Conservation (phyloP, 2,329 filamentous ascomycete species). For the Exserohilum rostratum region DNA sequence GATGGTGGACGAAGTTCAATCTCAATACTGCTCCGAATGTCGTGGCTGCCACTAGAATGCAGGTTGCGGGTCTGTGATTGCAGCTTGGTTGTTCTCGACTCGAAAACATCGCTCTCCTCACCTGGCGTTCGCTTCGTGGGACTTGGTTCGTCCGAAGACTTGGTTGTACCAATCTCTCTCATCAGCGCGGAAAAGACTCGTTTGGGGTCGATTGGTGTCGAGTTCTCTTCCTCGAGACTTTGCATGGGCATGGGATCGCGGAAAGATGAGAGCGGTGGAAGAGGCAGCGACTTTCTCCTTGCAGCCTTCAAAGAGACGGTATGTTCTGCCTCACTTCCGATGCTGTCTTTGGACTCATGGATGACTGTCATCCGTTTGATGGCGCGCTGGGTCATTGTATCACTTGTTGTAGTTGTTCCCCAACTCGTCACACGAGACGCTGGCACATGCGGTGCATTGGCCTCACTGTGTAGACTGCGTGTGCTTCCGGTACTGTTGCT, state of each 20-base stretch:
- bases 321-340: slow-evolving; percentile 35
- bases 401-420: slow-evolving; percentile 67
- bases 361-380: slow-evolving; percentile 69
- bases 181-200: slow-evolving; percentile 46
- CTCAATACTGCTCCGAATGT: slow-evolving; percentile 8
- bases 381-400: slow-evolving; percentile 59
- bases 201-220: slow-evolving; percentile 40
- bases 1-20: slow-evolving; percentile 18
- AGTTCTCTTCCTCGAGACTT: slow-evolving; percentile 30
- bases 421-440: slow-evolving; percentile 69
- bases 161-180: slow-evolving; percentile 40
- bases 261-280: slow-evolving; percentile 35
- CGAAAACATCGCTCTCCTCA: slow-evolving; percentile 36
- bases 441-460: slow-evolving; percentile 60
- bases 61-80: slow-evolving; percentile 14
- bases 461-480: slow-evolving; percentile 39
- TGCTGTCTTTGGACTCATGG: slow-evolving; percentile 57
- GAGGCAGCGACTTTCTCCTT: slow-evolving; percentile 26
- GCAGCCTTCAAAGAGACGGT: slow-evolving; percentile 8
- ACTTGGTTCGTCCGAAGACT: slow-evolving; percentile 3
- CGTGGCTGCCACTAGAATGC: slow-evolving; percentile 21
- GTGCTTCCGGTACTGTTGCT: slow-evolving; percentile 32
- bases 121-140: slow-evolving; percentile 17
- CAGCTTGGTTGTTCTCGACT: slow-evolving; percentile 28
- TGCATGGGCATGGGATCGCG: slow-evolving; percentile 42